Evolutionary conservation across 768 basidiomycete species (phyloP).

Genomic region (Russula abietina): DNA sequence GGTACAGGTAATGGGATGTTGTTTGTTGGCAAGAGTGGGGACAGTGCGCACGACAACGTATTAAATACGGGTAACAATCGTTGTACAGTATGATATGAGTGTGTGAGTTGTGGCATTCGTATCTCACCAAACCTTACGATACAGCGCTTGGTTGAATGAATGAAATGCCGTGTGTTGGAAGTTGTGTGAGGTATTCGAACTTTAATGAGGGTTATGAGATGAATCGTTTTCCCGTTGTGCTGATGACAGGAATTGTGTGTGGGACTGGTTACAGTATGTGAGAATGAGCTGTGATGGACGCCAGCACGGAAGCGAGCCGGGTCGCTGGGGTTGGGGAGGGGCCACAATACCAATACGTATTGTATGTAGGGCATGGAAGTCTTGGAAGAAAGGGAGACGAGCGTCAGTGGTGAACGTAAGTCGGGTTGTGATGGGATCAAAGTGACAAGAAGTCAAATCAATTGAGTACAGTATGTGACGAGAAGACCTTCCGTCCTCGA

Average conservation of each 20-base stretch:
- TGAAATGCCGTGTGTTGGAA: background rate
- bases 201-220: background rate
- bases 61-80: background rate
- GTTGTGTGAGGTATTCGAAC: too few relatives aligned
- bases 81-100: background rate
- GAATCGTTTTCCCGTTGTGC: background rate
- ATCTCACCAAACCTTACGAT: background rate
- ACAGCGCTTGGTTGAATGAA: background rate
- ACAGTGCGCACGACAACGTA: background rate
- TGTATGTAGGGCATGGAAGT: too few relatives aligned
- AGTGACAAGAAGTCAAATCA: too few relatives aligned
- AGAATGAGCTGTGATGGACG: too few relatives aligned
- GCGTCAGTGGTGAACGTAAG: too few relatives aligned
- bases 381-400: background rate
- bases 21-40: background rate
- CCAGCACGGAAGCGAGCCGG: too few relatives aligned
- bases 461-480: too few relatives aligned
- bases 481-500: too few relatives aligned
- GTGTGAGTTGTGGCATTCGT: background rate
- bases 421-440: too few relatives aligned
- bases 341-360: too few relatives aligned
- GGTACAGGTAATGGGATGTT: background rate
- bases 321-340: too few relatives aligned
- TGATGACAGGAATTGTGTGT: background rate
- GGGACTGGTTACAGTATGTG: background rate